Evolutionary conservation across 352 stramenopile genomes (phyloP), one percentile per base, ranked within the genome.

Genomic region (Phytophthora syringae): DNA sequence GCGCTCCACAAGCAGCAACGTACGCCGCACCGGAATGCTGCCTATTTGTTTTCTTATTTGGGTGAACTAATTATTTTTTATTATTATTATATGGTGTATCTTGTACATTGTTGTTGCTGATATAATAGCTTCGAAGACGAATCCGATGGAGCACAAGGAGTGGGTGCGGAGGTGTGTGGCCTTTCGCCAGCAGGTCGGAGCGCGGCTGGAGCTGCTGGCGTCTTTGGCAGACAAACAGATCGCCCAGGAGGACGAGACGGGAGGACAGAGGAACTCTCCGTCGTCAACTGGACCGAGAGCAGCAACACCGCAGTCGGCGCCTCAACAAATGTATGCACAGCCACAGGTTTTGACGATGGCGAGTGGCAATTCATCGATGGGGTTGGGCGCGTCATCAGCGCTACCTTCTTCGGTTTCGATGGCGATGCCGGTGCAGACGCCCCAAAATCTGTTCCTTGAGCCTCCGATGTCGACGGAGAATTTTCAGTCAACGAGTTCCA

Each of bases 211-310:
- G 52, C 65, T 93, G 30, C 34, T 95, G 42, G 87, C 87, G 6
- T 93, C 87, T 22, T 63, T 95, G 16, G 85, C 85, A 5, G 87
- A 95, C 60, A 92, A 88, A 30, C 87, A 93, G 45, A 88, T 95
- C 24, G 84, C 80, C 7, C 77, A 77, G 13, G 79, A 92, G 43
- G 82, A 92, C 42, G 77, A 76, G 48, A 52, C 24, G 30, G 54
- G 44, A 16, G 55, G 22, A 28, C 57, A 65, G 22, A 55, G 32
- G 7, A 32, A 57, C 15, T 69, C 52, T 1, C 27, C 44, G 16
- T 51, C 45, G 44, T 32, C 53, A 63, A 22, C 48, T 25, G 49
- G 39, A 11, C 10, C 37, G 11, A 74, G 49, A 22, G 34, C 47
- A 58, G 45, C 20, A 39, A 48, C 39, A 44, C 11, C 48, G 9